Percentiles rank a stretch among this genome's conserved stretches.
These are phyloP conservation scores for Lactifluus rugatus DNA, from an alignment of 768 basidiomycete species.

Conservation along the genomic window DNA sequence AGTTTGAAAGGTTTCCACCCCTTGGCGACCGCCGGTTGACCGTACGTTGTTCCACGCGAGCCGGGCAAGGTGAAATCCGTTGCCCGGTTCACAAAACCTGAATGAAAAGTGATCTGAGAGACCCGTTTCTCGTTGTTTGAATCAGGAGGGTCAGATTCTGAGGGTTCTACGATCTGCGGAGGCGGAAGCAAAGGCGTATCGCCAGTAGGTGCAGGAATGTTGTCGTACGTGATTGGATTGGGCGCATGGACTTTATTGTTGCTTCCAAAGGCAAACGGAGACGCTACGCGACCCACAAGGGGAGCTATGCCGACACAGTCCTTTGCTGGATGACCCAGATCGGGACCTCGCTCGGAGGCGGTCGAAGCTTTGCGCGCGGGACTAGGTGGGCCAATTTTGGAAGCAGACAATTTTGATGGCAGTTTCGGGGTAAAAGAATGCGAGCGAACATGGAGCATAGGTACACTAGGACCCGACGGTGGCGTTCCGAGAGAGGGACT, in stretches of 20 bases:
- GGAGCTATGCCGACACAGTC: background rate
- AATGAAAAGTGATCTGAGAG: constrained; percentile 70
- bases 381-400: constrained; percentile 36
- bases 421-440: constrained; percentile 65
- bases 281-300: constrained; percentile 19
- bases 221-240: constrained; percentile 17
- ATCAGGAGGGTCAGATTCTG: constrained; percentile 25
- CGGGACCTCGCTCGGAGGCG: constrained; percentile 15
- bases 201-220: constrained; percentile 16
- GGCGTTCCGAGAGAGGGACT: constrained; percentile 24
- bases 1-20: constrained; percentile 85
- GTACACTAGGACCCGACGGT: constrained; percentile 13
- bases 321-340: background rate
- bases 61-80: constrained; percentile 34
- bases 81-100: constrained; percentile 69
- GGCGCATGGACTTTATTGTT: constrained; percentile 15
- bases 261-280: constrained; percentile 27
- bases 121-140: constrained; percentile 39
- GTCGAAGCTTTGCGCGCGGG: constrained; percentile 41
- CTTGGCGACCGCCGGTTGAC: constrained; percentile 31
- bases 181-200: constrained; percentile 42
- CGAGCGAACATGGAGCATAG: constrained; percentile 44
- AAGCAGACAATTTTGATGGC: constrained; percentile 55
- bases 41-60: constrained; percentile 24
- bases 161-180: constrained; percentile 34